These are phyloP conservation scores for Ambrosia artemisiifolia DNA, from an alignment of 129 eudicot genomes.

Conservation along the genomic window DNA sequence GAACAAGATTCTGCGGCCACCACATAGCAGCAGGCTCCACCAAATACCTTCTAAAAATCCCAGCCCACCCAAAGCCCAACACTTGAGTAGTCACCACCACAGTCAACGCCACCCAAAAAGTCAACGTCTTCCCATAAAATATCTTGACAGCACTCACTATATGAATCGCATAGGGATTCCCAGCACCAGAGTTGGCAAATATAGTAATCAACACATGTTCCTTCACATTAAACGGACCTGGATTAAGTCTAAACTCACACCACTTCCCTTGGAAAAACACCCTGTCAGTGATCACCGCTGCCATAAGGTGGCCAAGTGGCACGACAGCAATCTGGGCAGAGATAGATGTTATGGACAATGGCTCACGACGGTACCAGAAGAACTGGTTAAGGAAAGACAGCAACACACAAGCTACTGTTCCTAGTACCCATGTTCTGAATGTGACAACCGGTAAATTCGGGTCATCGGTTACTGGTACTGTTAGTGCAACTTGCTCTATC, in stretches of 20 bases:
- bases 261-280: slow-evolving; percentile 44
- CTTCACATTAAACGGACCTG: slow-evolving; percentile 56
- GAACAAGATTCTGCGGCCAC: slow-evolving; percentile 82
- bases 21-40: slow-evolving; percentile 84
- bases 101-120: slow-evolving; percentile 58
- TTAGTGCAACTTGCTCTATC: slow-evolving; percentile 67
- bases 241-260: slow-evolving; percentile 52
- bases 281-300: slow-evolving; percentile 35
- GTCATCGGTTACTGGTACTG: slow-evolving; percentile 65
- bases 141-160: slow-evolving; percentile 64
- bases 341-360: slow-evolving; percentile 50
- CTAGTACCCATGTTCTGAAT: slow-evolving; percentile 65
- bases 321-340: slow-evolving; percentile 78
- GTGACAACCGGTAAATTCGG: slow-evolving; percentile 47
- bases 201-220: slow-evolving; percentile 70
- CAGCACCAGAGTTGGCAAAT: slow-evolving; percentile 65
- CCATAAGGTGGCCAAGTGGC: slow-evolving; percentile 72
- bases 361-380: slow-evolving; percentile 73
- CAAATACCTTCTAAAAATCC: slow-evolving; percentile 55
- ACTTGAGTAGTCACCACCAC: slow-evolving; percentile 67
- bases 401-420: slow-evolving; percentile 47
- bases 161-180: slow-evolving; percentile 65
- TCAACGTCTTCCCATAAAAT: slow-evolving; percentile 52
- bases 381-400: slow-evolving; percentile 69
- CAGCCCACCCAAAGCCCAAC: slow-evolving; percentile 75